These are phyloP conservation scores for Apiospora phragmitis DNA, from an alignment of 2,329 filamentous ascomycete genomes.

Conservation along the genomic window DNA sequence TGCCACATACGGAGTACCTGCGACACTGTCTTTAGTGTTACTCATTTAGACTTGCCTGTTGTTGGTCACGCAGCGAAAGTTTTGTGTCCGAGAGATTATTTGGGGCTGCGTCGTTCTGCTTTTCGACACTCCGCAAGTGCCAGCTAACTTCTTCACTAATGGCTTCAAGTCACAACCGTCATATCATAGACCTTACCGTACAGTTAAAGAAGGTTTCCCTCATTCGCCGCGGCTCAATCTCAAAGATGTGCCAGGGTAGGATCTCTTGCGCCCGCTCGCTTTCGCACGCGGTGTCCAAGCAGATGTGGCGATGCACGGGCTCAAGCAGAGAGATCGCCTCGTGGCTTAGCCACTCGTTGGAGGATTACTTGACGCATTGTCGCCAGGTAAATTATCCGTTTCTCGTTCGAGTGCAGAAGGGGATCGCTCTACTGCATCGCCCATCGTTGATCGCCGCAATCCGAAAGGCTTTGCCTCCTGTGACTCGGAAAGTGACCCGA, in stretches of 20 bases:
- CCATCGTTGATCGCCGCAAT: neutral
- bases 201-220: constrained; percentile 69
- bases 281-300: neutral
- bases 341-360: neutral
- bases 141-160: constrained; percentile 69
- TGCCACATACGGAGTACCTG: neutral
- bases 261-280: neutral
- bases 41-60: neutral
- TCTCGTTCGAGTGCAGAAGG: neutral
- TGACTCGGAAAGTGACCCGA: neutral
- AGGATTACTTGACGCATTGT: neutral
- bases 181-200: neutral
- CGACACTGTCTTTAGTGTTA: neutral
- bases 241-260: constrained; percentile 71
- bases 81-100: neutral
- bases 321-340: neutral
- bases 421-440: neutral
- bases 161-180: constrained; percentile 78
- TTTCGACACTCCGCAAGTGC: constrained; percentile 45
- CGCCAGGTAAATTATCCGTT: too few relatives aligned
- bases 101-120: neutral
- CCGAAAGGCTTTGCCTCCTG: neutral
- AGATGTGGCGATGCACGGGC: neutral
- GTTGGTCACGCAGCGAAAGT: neutral
- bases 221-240: constrained; percentile 76